Base-by-base conservation (phyloP, 768 basidiomycete genomes). In the Mycena albidolilacea region DNA sequence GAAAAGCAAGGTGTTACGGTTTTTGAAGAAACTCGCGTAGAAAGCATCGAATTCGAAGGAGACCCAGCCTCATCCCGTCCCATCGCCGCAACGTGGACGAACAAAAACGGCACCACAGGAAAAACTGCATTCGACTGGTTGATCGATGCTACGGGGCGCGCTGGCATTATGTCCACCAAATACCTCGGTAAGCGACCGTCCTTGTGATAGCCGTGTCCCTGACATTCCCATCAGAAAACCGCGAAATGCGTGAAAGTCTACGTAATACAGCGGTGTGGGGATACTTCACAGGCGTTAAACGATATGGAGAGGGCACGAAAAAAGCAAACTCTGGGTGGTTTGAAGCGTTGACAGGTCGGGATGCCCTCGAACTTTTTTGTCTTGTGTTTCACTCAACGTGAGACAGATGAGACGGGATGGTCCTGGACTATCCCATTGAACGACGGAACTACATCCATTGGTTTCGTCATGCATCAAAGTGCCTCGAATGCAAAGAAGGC, bases 361-460 rank as follows among this genome's bases (percentile, higher is more conserved):
- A 21, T 41, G 7, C 23, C 30, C n/a, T 64, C 21, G 30, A 58
- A 43, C 14, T 43, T 14, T 43, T 58, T 60, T n/a, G 21, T 43
- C n/a, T 39, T 10, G 54, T 11, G 30, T 30, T 50, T 35, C 15
- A n/a, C 38, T 43, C 9, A 57, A 23, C 19, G 23, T 37, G 19
- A 17, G 10, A 48, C 60, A 88, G 89, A 90, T 71, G 85, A 87
- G 73, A 82, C 85, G 17, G 89, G 89, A 9, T 90, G 89, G 89
- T 81, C 84, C 37, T 90, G 89, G 89, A 84, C 83, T 39, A 90
- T 90, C 57, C 88, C 89, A 30, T 80, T 90, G n/a, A 87, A 87
- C 72, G 82, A 89, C 68, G 87, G 85, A 1, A 87, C 84, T 0
- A 85, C 82, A 0, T 89, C 89, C 10, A 78, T 90, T 6, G 89